These are phyloP conservation scores for Davidsoniella eucalypti DNA, from an alignment of 2,329 filamentous ascomycete species.

Conservation along the genomic window DNA sequence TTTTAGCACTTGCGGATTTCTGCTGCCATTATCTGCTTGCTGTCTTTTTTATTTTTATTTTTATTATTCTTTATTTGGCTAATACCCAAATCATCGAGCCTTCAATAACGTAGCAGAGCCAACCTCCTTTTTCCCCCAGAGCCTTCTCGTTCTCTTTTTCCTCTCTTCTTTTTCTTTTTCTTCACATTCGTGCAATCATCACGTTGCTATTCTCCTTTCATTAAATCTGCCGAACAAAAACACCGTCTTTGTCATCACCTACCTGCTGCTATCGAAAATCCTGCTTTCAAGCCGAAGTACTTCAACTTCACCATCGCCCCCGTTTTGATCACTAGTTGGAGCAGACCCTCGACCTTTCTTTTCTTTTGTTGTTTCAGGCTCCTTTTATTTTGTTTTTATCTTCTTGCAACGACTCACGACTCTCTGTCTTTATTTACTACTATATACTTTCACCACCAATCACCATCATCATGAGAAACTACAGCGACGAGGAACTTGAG, in stretches of 20 bases:
- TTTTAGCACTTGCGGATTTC: no score
- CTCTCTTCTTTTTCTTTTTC: neutral
- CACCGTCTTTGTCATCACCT: no score
- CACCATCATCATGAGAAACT: conserved; percentile 17
- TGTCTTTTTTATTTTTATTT: no score
- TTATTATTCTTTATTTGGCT: neutral
- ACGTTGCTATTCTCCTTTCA: neutral
- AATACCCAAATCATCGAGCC: conserved; percentile 2
- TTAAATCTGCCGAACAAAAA: neutral
- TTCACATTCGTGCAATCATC: neutral
- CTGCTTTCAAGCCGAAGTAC: neutral
- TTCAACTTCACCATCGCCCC: neutral
- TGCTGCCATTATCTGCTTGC: no score
- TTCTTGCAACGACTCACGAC: neutral
- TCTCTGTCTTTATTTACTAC: neutral
- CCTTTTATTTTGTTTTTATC: neutral
- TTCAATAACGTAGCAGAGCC: neutral
- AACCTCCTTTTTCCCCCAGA: conserved; percentile 3
- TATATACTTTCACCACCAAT: neutral
- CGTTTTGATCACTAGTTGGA: neutral
- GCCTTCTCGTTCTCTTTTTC: neutral
- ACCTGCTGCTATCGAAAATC: neutral
- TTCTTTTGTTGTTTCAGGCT: neutral
- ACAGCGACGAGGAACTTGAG: conserved; percentile 49
- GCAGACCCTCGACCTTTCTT: neutral